These are phyloP conservation scores for Halophytophthora polymorphica DNA, from an alignment of 352 stramenopile species.

Conservation along the genomic window DNA sequence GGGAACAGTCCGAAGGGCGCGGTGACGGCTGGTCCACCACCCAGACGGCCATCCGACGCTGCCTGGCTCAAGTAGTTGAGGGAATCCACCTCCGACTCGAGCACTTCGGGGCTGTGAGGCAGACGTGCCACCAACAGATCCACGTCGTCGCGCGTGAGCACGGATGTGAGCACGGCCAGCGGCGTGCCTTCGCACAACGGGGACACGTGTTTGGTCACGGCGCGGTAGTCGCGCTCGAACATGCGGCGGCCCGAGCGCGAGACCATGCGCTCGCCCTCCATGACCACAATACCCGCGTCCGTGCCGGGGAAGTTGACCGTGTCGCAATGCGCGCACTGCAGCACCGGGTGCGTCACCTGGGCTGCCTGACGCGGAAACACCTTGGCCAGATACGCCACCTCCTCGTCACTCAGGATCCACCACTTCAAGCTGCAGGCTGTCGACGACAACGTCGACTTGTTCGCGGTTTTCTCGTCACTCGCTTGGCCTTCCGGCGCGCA, in stretches of 20 bases:
- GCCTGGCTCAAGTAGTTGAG: conserved; percentile 54
- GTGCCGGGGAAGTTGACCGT: conserved; percentile 79
- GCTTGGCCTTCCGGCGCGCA: conserved; percentile 1
- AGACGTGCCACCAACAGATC: conserved; percentile 45
- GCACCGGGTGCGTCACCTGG: conserved; percentile 52
- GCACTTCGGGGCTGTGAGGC: conserved; percentile 49
- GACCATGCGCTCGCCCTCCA: conserved; percentile 70
- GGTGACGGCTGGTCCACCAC: conserved; percentile 32
- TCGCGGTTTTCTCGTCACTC: neutral
- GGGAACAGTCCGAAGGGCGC: conserved; percentile 60
- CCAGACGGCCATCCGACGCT: conserved; percentile 17
- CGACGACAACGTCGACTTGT: conserved; percentile 7
- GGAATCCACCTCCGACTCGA: conserved; percentile 65
- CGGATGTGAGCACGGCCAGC: conserved; percentile 41
- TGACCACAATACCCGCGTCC: conserved; percentile 65
- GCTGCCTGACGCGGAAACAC: conserved; percentile 48
- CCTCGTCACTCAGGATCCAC: conserved; percentile 77
- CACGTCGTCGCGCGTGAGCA: conserved; percentile 41
- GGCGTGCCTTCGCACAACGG: conserved; percentile 71
- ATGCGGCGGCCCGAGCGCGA: conserved; percentile 64
- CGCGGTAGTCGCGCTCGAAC: conserved; percentile 77
- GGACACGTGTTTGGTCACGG: conserved; percentile 76
- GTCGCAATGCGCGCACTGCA: conserved; percentile 73
- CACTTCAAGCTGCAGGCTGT: conserved; percentile 35
- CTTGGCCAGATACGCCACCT: conserved; percentile 58